Base-by-base conservation (phyloP, 768 basidiomycete genomes). In the Suillus americanus region DNA sequence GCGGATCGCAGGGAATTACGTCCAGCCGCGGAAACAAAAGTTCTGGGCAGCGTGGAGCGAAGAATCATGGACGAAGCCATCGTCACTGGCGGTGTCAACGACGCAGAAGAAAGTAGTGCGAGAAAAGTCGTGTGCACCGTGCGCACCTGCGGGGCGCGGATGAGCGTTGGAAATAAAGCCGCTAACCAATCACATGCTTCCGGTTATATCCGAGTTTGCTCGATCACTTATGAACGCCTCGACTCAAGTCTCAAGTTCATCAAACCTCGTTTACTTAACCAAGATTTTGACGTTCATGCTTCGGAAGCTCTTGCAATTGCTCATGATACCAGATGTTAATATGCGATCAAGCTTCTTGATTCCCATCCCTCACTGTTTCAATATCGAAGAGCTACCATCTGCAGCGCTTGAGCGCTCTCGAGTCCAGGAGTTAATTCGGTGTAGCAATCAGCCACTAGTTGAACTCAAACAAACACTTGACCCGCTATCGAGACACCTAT, bases 51-150 rank as follows among this genome's bases (percentile, higher is more conserved):
- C 5, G 83, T 78, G 33, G 85, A 83, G 63, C 83, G 84, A 56
- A 86, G 77, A 57, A 84, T 69, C 68, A 83, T 77, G 60, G 79
- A 78, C 64, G 80, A 75, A 67, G 86, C 80, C 86, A 87, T 87
- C 71, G 75, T 73, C 33, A 62, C 41, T n/a, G 56, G 40, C 18
- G 60, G 45, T 53, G 63, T 20, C 28, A 33, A 38, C 51, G 35
- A 23, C 30, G n/a, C 51, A 20, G 50, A 51, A 10, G 30, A 37
- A 12, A 20, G 62, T 61, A 35, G 33, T 54, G 33, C 28, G 51
- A 53, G 51, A 54, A 54, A 54, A n/a, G 53, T 33, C 53, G 53
- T 54, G 30, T 20, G 10, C 53, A 53, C 51, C 9, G 51, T 53
- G 51, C 48, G 7, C 38, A 40, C 38, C 13, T 25, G 23, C 51